A percentile compares a stretch with the other conserved stretches of the same genome.
phyloP scores from a whole-genome alignment of 1,139 yeast species.

The Suhomyces chickasaworum region DNA sequence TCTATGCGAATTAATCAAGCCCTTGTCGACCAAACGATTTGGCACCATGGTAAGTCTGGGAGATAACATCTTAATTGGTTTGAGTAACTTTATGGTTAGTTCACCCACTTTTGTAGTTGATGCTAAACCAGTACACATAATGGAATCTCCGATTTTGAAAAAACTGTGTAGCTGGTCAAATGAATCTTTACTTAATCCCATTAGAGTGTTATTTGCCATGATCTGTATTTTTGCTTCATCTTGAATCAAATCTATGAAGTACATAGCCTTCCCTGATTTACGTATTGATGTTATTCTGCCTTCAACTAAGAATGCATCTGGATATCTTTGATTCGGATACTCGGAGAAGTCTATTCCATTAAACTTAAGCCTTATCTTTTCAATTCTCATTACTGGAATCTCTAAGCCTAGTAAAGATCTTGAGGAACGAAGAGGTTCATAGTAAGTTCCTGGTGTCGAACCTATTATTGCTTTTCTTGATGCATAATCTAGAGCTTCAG shows the following conservation, averaged over 20 bases:
- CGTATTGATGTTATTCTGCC: constrained; percentile 64
- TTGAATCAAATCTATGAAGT: constrained; percentile 67
- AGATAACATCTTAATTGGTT: constrained; percentile 53
- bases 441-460: constrained; percentile 15
- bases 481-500: constrained; percentile 14
- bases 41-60: constrained; percentile 73
- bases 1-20: constrained; percentile 64
- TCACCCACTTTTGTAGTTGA: constrained; percentile 79
- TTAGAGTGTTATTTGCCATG: constrained; percentile 55
- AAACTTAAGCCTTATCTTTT: constrained; percentile 24
- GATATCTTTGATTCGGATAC: constrained; percentile 19
- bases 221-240: constrained; percentile 59
- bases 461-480: constrained; percentile 14
- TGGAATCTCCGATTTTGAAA: constrained; percentile 70
- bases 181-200: constrained; percentile 42
- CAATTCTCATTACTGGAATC: constrained; percentile 18
- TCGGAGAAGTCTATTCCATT: constrained; percentile 22
- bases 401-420: constrained; percentile 8
- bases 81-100: constrained; percentile 64
- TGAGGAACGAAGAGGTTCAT: constrained; percentile 23
- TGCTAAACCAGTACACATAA: constrained; percentile 67
- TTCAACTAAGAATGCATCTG: constrained; percentile 31
- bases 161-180: constrained; percentile 49
- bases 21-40: constrained; percentile 53
- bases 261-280: constrained; percentile 64